A percentile compares a stretch with the other conserved stretches of the same genome.
phyloP scores from a whole-genome alignment of 2,329 filamentous ascomycete species.

The Phialophora expanda region DNA sequence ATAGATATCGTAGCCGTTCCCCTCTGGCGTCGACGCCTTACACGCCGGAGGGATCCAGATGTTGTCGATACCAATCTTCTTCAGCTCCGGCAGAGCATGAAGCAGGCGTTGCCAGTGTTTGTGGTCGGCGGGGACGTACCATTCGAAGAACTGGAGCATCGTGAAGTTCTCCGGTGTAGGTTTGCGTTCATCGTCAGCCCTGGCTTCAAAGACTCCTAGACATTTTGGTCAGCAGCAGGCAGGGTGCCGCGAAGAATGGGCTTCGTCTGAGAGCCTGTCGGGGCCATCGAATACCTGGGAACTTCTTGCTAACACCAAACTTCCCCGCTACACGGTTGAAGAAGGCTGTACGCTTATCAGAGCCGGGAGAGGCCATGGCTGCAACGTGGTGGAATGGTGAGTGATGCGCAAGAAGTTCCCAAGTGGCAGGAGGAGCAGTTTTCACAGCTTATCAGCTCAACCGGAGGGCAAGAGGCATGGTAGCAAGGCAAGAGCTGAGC shows the following conservation, averaged over 20 bases:
- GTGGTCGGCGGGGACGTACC: conserved; percentile 64
- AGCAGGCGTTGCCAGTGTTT: conserved; percentile 63
- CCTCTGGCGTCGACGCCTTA: conserved; percentile 62
- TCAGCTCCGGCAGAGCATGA: conserved; percentile 56
- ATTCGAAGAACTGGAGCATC: conserved; percentile 69
- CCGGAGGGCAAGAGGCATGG: neutral
- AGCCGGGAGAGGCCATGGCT: conserved; percentile 13
- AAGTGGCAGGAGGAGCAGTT: neutral
- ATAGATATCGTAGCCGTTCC: conserved; percentile 68
- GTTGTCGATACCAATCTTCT: conserved; percentile 60
- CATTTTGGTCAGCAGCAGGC: neutral
- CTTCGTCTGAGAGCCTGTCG: neutral
- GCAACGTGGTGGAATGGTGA: neutral
- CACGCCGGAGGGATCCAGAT: conserved; percentile 68
- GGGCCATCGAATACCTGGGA: conserved; percentile 22
- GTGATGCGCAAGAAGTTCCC: neutral
- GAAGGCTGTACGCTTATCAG: conserved; percentile 22
- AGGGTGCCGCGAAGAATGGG: neutral
- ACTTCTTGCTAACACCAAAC: conserved; percentile 17
- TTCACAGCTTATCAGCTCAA: conserved; percentile 6
- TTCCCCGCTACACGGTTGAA: conserved; percentile 19
- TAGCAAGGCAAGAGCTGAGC: neutral
- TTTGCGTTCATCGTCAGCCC: conserved; percentile 14
- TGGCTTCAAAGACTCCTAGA: conserved; percentile 7
- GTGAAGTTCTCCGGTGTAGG: conserved; percentile 37